A percentile compares a stretch with the other conserved stretches of the same genome.
These are phyloP conservation scores for Saccharum officinarum DNA, from an alignment of 176 grass and related monocot species.

Conservation along the genomic window DNA sequence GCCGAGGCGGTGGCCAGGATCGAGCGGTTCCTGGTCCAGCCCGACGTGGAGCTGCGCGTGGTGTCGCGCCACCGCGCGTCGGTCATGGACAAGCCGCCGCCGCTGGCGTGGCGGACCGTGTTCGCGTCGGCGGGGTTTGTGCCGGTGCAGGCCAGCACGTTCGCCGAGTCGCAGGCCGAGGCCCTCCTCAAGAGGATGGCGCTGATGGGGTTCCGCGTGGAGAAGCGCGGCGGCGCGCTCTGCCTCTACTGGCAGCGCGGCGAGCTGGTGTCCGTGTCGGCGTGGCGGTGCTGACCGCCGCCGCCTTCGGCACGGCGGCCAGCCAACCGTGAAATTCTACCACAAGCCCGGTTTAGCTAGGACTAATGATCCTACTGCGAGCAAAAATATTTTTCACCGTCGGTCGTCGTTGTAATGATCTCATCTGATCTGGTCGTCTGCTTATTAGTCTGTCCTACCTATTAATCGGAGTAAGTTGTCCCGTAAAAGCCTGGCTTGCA, in stretches of 20 bases:
- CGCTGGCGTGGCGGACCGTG: constrained; percentile 49
- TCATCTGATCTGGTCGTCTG: constrained; percentile 30
- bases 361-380: constrained; percentile 63
- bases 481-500: constrained; percentile 17
- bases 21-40: constrained; percentile 71
- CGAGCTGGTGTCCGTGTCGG: constrained; percentile 78
- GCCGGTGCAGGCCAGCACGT: constrained; percentile 69
- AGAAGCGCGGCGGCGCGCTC: constrained; percentile 73
- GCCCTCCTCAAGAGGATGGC: constrained; percentile 69
- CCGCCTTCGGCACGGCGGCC: too few relatives aligned
- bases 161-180: constrained; percentile 88
- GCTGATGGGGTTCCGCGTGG: constrained; percentile 79
- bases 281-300: constrained; percentile 78
- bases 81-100: constrained; percentile 39
- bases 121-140: constrained; percentile 68
- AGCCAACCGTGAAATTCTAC: neutral
- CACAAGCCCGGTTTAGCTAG: constrained; percentile 44
- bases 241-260: constrained; percentile 82
- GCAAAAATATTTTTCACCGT: constrained; percentile 2
- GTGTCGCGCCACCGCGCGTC: constrained; percentile 49
- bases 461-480: constrained; percentile 21
- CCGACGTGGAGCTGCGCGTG: constrained; percentile 60
- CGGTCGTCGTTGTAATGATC: constrained; percentile 28
- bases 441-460: constrained; percentile 27
- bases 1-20: constrained; percentile 57